A percentile compares a stretch with the other conserved stretches of the same genome.
phyloP scores from a whole-genome alignment of 164 flowering plant species.

The Kingdonia uniflora region DNA sequence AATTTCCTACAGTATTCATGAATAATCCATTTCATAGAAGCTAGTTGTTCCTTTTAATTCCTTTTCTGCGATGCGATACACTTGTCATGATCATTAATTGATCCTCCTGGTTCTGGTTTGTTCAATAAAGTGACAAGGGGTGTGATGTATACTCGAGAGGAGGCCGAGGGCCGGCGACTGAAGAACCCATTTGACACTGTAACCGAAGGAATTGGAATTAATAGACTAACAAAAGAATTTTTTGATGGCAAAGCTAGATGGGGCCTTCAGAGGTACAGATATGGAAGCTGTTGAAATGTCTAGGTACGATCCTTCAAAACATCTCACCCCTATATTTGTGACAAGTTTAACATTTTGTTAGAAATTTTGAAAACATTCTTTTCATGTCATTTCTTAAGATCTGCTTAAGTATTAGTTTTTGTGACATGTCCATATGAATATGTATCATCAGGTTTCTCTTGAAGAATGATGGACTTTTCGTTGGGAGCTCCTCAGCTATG shows the following conservation, averaged over 20 bases:
- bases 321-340: no score
- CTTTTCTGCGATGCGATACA: no score
- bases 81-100: constrained; percentile 27
- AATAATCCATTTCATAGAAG: no score
- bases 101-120: constrained; percentile 98
- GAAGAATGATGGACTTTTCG: constrained; percentile 86
- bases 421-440: no score
- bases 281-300: constrained; percentile 96
- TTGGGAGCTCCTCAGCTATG: constrained; percentile 99
- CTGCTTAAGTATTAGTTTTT: no score
- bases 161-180: constrained; percentile 88
- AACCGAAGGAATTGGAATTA: constrained; percentile 97
- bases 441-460: constrained; percentile 58
- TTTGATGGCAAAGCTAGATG: constrained; percentile 73
- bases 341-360: no score
- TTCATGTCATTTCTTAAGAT: no score
- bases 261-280: constrained; percentile 87
- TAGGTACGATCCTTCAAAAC: no score
- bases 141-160: constrained; percentile 90
- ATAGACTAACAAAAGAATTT: constrained; percentile 82
- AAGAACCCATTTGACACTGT: constrained; percentile 96
- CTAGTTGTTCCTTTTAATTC: no score
- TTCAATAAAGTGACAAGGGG: constrained; percentile 97
- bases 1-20: no score
- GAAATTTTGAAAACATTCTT: no score